Base-by-base conservation (phyloP, 352 stramenopile species). In the Globisporangium yorkense region DNA sequence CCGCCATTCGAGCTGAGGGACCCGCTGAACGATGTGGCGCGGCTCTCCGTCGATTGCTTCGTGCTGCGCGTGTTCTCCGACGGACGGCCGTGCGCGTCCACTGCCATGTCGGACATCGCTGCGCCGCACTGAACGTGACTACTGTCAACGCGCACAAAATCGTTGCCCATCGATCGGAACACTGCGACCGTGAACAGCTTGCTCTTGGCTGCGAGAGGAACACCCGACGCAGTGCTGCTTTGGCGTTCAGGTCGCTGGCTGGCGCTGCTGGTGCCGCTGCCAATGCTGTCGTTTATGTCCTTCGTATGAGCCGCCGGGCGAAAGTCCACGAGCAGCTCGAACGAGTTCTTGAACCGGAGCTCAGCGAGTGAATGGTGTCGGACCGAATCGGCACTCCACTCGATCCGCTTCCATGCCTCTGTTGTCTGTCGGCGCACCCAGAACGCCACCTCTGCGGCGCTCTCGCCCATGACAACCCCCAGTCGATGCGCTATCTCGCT, bases 281-380 rank as follows among this genome's bases (percentile, higher is more conserved):
- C 20, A 13, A 48, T 21, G 43, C 43, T 48, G 43, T 48, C 43
- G n/a, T 27, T 48, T 6, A 24, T 13, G 43, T 48, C 43, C n/a
- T 48, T 48, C 6, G 54, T 41, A 67, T 71, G 21, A 63, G 54
- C 21, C 33, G 75, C 54, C 15, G 75, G 65, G 44, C 76, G 76
- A 31, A 89, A 88, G 61, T 92, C 79, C 33, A 92, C 71, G 18
- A 92, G 72, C 40, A 92, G 46, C 43, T 92, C 81, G 51, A 82
- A 64, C 0, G 71, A 59, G 48, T 69, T 84, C 33, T 72, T 67
- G 40, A 91, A 68, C 5, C 71, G 59, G 8, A 87, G 57, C 5
- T 71, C 60, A 0, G 71, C 56, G 1, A 89, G 59, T 12, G 75
- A 78, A n/a, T 65, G 67, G 13, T 18, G 67, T 15, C 59, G 54